Evolutionary conservation across 306 rosid species (phyloP), one percentile per base, ranked within the genome.

Genomic region (Lotus japonicus): DNA sequence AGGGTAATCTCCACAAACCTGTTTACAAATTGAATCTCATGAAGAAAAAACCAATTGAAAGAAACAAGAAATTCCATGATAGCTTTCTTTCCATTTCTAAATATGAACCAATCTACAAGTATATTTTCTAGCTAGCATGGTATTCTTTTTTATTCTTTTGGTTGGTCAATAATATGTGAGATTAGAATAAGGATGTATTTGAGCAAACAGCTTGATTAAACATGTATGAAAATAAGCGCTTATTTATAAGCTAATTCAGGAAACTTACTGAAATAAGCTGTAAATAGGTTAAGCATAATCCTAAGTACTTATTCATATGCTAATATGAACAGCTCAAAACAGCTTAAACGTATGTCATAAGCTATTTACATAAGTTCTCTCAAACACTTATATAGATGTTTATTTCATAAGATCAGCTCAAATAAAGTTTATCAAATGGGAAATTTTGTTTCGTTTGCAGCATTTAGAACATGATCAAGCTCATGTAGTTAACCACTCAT

Each of bases 1-100:
- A n/a, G 39, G 41, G 68, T 73, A 83, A 75, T 92, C 96, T 75
- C 88, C 87, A 66, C 90, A 68, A 16, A 87, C 89, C 98, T 92
- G 64, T 23, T 74, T 61, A n/a, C 51, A 78, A 45, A 75, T 43
- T 41, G 2, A 58, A 44, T 39, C n/a, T 64, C 16, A n/a, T n/a
- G n/a, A n/a, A 69, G 17, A 43, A 42, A 11, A 11, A 18, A 64
- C 9, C 14, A 6, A 38, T 16, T 21, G 9, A 58, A 36, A 66
- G 11, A 64, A 59, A 68, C 5, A 41, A 4, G 5, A 66, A 66
- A 11, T 41, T 51, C 39, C 41, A 67, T 6, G n/a, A 17, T 64
- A 51, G 12, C 64, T 41, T 28, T 16, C 31, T 51, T 51, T 58
- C 21, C 50, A 58, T 69, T 50, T 31, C 2, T 11, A 33, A n/a